Evolutionary conservation across 2,329 filamentous ascomycete species (phyloP).

Genomic region (Diaporthe eres): DNA sequence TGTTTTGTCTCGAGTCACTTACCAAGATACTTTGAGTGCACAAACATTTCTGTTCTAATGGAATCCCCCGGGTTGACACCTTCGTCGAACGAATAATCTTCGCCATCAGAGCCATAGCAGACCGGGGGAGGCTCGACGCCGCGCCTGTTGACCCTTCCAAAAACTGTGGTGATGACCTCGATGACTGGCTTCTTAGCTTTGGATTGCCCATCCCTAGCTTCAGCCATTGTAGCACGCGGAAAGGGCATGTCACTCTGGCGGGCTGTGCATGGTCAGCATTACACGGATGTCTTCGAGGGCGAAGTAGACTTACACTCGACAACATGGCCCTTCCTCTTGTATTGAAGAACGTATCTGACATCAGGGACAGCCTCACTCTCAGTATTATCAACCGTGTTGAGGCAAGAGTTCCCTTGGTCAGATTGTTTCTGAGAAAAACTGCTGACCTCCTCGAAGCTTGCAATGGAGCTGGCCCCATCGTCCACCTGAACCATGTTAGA

Average conservation of each 20-base stretch:
- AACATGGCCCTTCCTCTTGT: slow-evolving; percentile 52
- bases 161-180: slow-evolving; percentile 60
- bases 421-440: slow-evolving; percentile 41
- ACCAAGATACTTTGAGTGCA: slow-evolving; percentile 60
- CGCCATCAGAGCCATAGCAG: slow-evolving; percentile 37
- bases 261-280: slow-evolving; percentile 48
- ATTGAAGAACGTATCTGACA: slow-evolving; percentile 59
- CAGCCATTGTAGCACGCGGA: slow-evolving; percentile 49
- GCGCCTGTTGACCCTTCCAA: slow-evolving; percentile 44
- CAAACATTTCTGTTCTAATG: slow-evolving; percentile 56
- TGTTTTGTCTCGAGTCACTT: background rate
- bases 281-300: background rate
- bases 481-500: slow-evolving; percentile 33
- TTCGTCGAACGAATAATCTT: slow-evolving; percentile 30
- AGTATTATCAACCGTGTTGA: background rate
- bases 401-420: background rate
- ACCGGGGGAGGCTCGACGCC: slow-evolving; percentile 26
- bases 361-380: slow-evolving; percentile 53
- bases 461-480: slow-evolving; percentile 49
- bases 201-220: slow-evolving; percentile 46
- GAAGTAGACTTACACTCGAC: slow-evolving; percentile 53
- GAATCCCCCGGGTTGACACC: slow-evolving; percentile 47
- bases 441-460: slow-evolving; percentile 52
- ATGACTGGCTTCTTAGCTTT: slow-evolving; percentile 53
- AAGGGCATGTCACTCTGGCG: slow-evolving; percentile 57